These are phyloP conservation scores for Pseudogymnoascus sp. DNA, from an alignment of 2,329 filamentous ascomycete genomes.

Conservation along the genomic window DNA sequence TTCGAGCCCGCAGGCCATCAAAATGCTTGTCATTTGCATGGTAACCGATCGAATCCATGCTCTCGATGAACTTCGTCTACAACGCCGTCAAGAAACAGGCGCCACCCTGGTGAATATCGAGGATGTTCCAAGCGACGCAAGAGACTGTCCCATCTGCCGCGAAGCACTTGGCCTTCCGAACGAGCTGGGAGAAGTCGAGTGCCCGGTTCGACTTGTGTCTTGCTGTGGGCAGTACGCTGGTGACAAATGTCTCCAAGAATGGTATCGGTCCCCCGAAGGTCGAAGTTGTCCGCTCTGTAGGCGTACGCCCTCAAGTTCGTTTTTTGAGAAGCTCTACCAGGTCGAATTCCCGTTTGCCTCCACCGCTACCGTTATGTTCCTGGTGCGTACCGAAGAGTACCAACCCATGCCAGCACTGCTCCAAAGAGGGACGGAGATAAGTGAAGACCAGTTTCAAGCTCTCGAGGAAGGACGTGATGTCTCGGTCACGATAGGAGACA, in stretches of 20 bases:
- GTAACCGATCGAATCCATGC: slow-evolving; percentile 21
- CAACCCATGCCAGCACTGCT: slow-evolving; percentile 2
- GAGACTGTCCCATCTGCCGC: slow-evolving; percentile 19
- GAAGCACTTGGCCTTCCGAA: slow-evolving; percentile 14
- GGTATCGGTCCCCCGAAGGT: slow-evolving; percentile 12
- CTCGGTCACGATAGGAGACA: background rate
- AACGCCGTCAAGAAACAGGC: slow-evolving; percentile 9
- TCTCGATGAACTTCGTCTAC: slow-evolving; percentile 11
- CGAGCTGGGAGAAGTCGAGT: slow-evolving; percentile 13
- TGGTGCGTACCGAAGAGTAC: background rate
- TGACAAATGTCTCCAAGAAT: slow-evolving; percentile 16
- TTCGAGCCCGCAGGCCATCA: slow-evolving; percentile 13
- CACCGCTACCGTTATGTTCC: background rate
- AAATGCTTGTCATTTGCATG: slow-evolving; percentile 20
- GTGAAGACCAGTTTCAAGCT: background rate
- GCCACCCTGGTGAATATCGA: slow-evolving; percentile 12
- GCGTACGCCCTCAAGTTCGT: slow-evolving; percentile 12
- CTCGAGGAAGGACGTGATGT: background rate
- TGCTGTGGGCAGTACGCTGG: slow-evolving; percentile 23
- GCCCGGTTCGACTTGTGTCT: slow-evolving; percentile 16
- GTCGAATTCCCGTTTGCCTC: background rate
- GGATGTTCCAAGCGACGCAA: slow-evolving; percentile 12
- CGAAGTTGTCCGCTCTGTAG: slow-evolving; percentile 19
- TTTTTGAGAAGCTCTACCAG: slow-evolving; percentile 15
- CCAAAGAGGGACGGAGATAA: background rate